phyloP scores from a whole-genome alignment of 176 grass and related monocot species.

The Carex littledalei region DNA sequence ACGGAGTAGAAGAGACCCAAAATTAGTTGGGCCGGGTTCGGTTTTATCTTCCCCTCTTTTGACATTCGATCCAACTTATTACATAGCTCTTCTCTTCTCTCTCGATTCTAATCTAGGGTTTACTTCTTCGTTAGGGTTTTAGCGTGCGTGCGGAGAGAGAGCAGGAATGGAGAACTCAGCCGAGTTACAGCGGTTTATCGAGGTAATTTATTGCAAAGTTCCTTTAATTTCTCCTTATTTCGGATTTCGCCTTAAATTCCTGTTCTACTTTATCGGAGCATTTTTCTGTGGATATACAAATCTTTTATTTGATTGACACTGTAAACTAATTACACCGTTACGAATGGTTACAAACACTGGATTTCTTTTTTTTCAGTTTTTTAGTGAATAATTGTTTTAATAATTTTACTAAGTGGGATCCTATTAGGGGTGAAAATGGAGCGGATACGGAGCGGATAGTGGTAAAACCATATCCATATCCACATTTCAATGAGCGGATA shows the following conservation, averaged over 20 bases:
- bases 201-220: slow-evolving; percentile 32
- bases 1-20: neutral
- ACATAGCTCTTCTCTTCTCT: neutral
- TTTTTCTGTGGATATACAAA: neutral
- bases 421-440: too few species aligned
- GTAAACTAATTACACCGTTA: neutral
- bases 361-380: neutral
- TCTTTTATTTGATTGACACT: neutral
- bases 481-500: too few species aligned
- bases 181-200: slow-evolving; percentile 60
- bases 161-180: slow-evolving; percentile 48
- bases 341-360: neutral
- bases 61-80: neutral
- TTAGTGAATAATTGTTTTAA: neutral
- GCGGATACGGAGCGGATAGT: too few species aligned
- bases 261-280: neutral
- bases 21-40: neutral
- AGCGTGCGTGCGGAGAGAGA: slow-evolving; percentile 6
- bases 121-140: slow-evolving; percentile 21
- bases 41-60: neutral
- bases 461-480: too few species aligned
- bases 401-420: neutral
- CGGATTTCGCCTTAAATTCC: neutral
- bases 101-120: neutral
- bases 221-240: neutral